Percentiles rank a stretch among this genome's conserved stretches.
Conservation (phyloP, 2,329 filamentous ascomycete species). For the Colletotrichum chlorophyti region DNA sequence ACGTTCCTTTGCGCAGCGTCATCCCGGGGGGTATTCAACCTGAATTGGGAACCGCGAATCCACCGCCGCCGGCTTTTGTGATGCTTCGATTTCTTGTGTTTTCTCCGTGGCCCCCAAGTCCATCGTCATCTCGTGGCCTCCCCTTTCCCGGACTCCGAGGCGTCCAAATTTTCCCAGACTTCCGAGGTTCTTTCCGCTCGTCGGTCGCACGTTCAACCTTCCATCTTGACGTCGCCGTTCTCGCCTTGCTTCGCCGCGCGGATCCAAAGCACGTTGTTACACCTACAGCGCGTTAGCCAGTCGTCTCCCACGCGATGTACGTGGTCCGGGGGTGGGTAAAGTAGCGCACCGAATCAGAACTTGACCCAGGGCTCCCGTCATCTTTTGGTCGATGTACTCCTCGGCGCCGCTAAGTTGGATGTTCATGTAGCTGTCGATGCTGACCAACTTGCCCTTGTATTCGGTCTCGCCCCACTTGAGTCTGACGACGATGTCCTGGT, state of each 20-base stretch:
- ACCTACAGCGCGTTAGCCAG: constrained; percentile 54
- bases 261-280: constrained; percentile 98
- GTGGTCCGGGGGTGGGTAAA: neutral
- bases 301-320: neutral
- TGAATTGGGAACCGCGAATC: constrained; percentile 4
- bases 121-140: neutral
- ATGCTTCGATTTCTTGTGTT: constrained; percentile 1
- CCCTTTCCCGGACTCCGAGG: neutral
- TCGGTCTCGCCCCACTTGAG: constrained; percentile 98
- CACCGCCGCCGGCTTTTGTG: constrained; percentile 2
- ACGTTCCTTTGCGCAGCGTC: constrained; percentile 8
- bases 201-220: constrained; percentile 44
- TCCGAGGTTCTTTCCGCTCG: constrained; percentile 15
- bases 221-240: constrained; percentile 64
- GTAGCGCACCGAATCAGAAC: constrained; percentile 81
- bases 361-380: constrained; percentile 83
- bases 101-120: neutral
- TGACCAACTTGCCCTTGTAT: constrained; percentile 92
- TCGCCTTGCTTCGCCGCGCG: constrained; percentile 61
- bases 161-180: neutral
- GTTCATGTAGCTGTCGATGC: constrained; percentile 99
- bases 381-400: constrained; percentile 90
- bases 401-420: constrained; percentile 89
- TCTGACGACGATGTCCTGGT: constrained; percentile 88
- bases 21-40: constrained; percentile 8